Percentiles rank a stretch among this genome's conserved stretches.
phyloP scores from a whole-genome alignment of 306 rosid species.

The Vachellia collinsii region DNA sequence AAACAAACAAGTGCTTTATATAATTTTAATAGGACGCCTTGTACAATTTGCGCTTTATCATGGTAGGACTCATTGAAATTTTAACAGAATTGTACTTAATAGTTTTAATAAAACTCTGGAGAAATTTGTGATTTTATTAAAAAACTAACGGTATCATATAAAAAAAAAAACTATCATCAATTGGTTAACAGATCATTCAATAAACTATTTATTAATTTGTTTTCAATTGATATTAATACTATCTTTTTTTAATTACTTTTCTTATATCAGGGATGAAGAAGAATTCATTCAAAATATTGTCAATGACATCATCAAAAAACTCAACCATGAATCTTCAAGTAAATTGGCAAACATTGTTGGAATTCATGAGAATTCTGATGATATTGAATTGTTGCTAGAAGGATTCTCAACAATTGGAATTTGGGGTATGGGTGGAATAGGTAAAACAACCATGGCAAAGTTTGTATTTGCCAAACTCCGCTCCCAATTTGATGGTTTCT shows the following conservation, averaged over 20 bases:
- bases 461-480: neutral
- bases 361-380: neutral
- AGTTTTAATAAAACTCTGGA: no score
- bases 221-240: no score
- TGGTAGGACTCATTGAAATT: no score
- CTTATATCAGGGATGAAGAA: constrained; percentile 16
- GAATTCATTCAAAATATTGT: constrained; percentile 13
- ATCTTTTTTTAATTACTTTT: no score
- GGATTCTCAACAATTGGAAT: constrained; percentile 15
- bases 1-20: no score
- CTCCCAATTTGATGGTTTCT: neutral
- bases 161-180: no score
- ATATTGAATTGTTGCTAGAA: neutral
- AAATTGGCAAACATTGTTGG: neutral
- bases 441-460: constrained; percentile 33
- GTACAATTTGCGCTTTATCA: no score
- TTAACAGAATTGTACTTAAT: no score
- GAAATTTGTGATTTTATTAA: neutral
- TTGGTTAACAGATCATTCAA: neutral
- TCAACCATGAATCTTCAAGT: neutral
- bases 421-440: constrained; percentile 38
- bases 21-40: no score
- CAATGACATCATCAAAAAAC: neutral
- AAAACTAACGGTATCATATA: neutral
- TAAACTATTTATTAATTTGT: no score